A percentile compares a stretch with the other conserved stretches of the same genome.
Conservation (phyloP, 805 yeast genomes). For the Maudiozyma barnettii region DNA sequence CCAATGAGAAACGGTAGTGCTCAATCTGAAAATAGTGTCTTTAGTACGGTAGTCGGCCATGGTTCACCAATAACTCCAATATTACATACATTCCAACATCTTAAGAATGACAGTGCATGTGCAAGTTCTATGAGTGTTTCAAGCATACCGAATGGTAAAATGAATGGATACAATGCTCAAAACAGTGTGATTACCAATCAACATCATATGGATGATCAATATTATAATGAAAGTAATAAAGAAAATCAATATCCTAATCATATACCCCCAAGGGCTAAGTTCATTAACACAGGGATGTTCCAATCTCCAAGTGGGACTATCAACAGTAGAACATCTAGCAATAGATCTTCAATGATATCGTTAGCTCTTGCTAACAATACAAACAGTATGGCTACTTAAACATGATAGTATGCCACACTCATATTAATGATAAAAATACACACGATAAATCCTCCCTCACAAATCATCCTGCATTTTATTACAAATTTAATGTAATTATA, state of each 20-base stretch:
- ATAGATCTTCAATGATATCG: constrained; percentile 18
- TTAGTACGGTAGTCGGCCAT: constrained; percentile 18
- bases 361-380: constrained; percentile 9
- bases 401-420: too few species aligned
- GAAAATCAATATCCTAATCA: constrained; percentile 18
- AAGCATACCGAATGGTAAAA: constrained; percentile 14
- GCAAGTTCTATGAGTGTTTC: constrained; percentile 23
- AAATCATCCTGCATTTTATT: neutral
- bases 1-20: constrained; percentile 28
- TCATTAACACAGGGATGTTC: constrained; percentile 20
- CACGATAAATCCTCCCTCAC: neutral
- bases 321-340: constrained; percentile 13
- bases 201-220: constrained; percentile 2
- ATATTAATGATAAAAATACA: neutral
- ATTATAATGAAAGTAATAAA: constrained; percentile 14
- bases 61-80: constrained; percentile 29
- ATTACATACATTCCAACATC: constrained; percentile 23
- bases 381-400: constrained; percentile 2
- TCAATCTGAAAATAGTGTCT: constrained; percentile 26
- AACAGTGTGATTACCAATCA: constrained; percentile 8
- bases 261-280: constrained; percentile 25
- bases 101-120: constrained; percentile 21
- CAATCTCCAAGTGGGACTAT: constrained; percentile 15
- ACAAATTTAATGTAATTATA: neutral
- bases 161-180: constrained; percentile 1